Percentiles rank a stretch among this genome's conserved stretches.
Evolutionary conservation across 495 filamentous ascomycete species (phyloP).

Genomic region (Xylaria flabelliformis): DNA sequence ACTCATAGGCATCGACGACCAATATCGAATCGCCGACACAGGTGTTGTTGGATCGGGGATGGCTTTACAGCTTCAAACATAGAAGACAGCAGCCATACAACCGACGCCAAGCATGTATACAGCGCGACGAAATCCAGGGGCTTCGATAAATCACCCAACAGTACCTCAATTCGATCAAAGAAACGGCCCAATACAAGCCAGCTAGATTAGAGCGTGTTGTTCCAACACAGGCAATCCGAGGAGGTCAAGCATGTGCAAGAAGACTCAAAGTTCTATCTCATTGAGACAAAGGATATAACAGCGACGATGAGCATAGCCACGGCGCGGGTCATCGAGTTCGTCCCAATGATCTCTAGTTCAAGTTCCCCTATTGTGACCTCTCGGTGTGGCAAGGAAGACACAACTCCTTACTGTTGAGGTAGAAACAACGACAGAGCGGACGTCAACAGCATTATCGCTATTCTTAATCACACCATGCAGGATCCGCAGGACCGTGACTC

Average conservation of each 20-base stretch:
- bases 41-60: constrained; percentile 18
- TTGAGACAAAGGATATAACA: constrained; percentile 45
- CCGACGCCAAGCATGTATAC: constrained; percentile 10
- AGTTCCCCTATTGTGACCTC: constrained; percentile 52
- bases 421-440: constrained; percentile 49
- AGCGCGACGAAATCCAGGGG: constrained; percentile 9
- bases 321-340: constrained; percentile 59
- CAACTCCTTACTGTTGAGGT: constrained; percentile 68
- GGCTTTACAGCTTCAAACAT: not conserved
- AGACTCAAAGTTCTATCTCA: constrained; percentile 36
- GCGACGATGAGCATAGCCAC: constrained; percentile 39
- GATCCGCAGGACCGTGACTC: constrained; percentile 41
- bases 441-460: constrained; percentile 53
- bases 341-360: constrained; percentile 64
- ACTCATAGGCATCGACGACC: not conserved
- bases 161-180: not conserved
- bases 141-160: not conserved
- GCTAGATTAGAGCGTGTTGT: not conserved
- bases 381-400: constrained; percentile 61
- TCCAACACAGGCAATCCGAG: not conserved
- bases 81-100: constrained; percentile 4
- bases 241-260: constrained; percentile 16
- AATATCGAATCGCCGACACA: not conserved
- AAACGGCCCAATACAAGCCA: not conserved
- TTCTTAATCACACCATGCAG: constrained; percentile 51